Percentiles rank a stretch among this genome's conserved stretches.
phyloP scores from a whole-genome alignment of 1,284 basidiomycete species.

The Retiboletus flavoniger region DNA sequence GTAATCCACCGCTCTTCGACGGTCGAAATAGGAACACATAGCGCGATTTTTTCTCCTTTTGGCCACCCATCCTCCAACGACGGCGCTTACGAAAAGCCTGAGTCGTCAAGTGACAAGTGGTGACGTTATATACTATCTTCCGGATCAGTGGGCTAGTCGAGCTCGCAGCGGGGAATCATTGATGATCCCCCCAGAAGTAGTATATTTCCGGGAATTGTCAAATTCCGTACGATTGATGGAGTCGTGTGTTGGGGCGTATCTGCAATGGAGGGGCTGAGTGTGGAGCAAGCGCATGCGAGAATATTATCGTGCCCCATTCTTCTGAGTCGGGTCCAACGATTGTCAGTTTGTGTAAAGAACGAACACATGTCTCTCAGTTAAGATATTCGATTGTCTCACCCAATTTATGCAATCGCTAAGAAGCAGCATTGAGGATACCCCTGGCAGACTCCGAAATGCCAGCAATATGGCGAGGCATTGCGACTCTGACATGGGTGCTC shows the following conservation, averaged over 20 bases:
- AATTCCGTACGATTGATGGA: neutral
- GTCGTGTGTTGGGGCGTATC: conserved; percentile 5
- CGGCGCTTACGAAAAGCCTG: too few species aligned
- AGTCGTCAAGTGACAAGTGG: too few species aligned
- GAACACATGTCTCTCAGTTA: neutral
- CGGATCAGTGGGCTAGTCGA: neutral
- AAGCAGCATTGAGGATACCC: neutral
- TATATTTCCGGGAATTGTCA: conserved; percentile 11
- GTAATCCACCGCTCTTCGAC: too few species aligned
- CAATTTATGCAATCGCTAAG: conserved; percentile 2
- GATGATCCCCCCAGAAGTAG: conserved; percentile 2
- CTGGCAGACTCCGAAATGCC: neutral
- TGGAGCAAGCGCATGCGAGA: conserved; percentile 1
- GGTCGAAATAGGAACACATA: too few species aligned
- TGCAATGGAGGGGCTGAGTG: neutral
- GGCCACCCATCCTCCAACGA: too few species aligned
- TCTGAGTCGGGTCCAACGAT: neutral
- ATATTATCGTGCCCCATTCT: neutral
- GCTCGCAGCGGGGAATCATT: conserved; percentile 6
- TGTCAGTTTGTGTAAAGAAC: neutral
- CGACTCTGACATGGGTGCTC: neutral
- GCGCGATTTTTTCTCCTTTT: too few species aligned
- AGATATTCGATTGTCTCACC: neutral
- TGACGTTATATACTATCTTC: neutral
- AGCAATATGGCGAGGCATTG: neutral